Percentiles rank a stretch among this genome's conserved stretches.
phyloP scores from a whole-genome alignment of 768 basidiomycete species.

The Boletales sp. region DNA sequence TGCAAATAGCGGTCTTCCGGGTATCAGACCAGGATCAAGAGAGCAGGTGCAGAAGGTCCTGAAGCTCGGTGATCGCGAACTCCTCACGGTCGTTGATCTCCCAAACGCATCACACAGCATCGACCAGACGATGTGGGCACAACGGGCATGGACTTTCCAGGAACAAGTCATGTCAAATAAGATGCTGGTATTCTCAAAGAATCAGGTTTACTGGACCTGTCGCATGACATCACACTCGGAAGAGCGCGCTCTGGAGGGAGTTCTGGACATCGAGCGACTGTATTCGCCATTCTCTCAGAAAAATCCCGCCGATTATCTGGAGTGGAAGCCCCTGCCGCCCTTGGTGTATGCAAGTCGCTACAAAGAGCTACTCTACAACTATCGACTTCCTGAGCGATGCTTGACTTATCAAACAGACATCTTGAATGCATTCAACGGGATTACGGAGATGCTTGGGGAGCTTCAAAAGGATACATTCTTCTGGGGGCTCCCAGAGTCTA shows the following conservation, averaged over 20 bases:
- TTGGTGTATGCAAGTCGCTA: background rate
- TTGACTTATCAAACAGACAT: constrained; percentile 15
- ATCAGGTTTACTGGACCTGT: constrained; percentile 18
- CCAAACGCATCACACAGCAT: background rate
- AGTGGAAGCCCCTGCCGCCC: background rate
- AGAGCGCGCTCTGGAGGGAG: constrained; percentile 11
- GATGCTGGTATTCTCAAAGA: constrained; percentile 15
- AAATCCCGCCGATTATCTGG: background rate
- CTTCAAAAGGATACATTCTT: constrained; percentile 10
- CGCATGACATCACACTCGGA: constrained; percentile 6
- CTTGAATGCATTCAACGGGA: constrained; percentile 12
- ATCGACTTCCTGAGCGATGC: constrained; percentile 3
- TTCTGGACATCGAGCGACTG: background rate
- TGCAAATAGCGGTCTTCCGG: constrained; percentile 11
- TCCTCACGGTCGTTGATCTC: constrained; percentile 11
- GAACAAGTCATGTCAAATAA: constrained; percentile 15
- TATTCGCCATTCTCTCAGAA: background rate
- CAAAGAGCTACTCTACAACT: background rate
- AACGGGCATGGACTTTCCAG: constrained; percentile 20
- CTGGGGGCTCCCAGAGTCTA: constrained; percentile 15
- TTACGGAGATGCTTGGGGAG: constrained; percentile 8
- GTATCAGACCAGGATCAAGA: constrained; percentile 4
- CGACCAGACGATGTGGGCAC: constrained; percentile 5
- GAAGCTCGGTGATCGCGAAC: constrained; percentile 7
- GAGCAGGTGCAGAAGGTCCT: constrained; percentile 4